phyloP scores from a whole-genome alignment of 2,329 filamentous ascomycete genomes.

The Fusarium oxysporum region DNA sequence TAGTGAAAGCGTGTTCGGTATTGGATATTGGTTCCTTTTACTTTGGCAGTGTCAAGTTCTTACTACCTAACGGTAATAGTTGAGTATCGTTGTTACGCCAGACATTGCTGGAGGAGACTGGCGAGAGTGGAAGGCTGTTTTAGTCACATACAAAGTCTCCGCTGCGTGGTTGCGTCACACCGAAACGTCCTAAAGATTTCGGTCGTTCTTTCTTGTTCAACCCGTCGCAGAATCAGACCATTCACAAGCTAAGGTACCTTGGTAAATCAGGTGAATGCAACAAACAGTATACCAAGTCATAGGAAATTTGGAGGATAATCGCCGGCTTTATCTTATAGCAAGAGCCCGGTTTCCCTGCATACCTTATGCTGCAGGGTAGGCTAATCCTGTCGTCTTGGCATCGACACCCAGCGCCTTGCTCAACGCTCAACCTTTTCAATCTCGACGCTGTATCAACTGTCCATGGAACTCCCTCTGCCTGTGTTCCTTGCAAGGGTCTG shows the following conservation, averaged over 20 bases:
- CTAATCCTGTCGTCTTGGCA: too few species aligned
- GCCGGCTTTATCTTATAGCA: neutral
- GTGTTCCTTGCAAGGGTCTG: neutral
- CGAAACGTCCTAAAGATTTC: neutral
- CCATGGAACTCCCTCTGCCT: neutral
- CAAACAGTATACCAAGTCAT: neutral
- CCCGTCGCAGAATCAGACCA: neutral
- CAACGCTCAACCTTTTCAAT: neutral
- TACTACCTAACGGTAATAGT: neutral
- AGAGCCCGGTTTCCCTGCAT: neutral
- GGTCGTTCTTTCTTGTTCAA: neutral
- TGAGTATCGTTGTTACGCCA: neutral
- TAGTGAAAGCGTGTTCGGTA: neutral
- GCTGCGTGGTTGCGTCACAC: slow-evolving; percentile 19
- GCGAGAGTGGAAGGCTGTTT: neutral
- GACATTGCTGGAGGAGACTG: neutral
- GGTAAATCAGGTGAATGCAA: neutral
- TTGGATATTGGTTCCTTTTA: neutral
- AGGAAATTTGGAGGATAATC: neutral
- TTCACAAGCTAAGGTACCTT: neutral
- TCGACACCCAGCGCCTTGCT: neutral
- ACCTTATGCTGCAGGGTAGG: neutral
- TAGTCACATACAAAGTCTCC: neutral
- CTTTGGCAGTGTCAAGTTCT: neutral
- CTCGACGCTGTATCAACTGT: neutral